These are phyloP conservation scores for Kwoniella mangroviensis DNA, from an alignment of 768 basidiomycete genomes.

Conservation along the genomic window DNA sequence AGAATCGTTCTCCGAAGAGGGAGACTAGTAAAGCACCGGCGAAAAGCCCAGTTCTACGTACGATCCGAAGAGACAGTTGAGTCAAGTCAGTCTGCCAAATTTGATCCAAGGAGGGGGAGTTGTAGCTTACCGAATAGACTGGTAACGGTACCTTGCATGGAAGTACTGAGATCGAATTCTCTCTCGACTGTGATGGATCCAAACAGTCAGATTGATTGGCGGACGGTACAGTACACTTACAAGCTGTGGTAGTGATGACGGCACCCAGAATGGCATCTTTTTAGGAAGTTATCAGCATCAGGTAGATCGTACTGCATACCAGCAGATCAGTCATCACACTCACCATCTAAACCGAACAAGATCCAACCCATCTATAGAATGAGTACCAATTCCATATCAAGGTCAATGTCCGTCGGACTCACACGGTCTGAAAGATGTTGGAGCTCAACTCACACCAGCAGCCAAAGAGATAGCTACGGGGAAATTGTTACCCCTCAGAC, in stretches of 20 bases:
- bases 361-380: conserved; percentile 19
- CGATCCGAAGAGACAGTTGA: not conserved
- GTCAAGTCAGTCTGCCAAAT: too few species aligned
- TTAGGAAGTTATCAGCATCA: not conserved
- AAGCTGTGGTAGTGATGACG: conserved; percentile 17
- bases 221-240: conserved; percentile 2
- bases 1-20: conserved; percentile 20
- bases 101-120: too few species aligned
- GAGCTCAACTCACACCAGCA: conserved; percentile 20
- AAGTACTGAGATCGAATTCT: conserved; percentile 17
- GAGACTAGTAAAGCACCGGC: conserved; percentile 20
- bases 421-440: not conserved
- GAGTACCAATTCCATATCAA: not conserved
- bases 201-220: not conserved
- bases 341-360: conserved; percentile 18
- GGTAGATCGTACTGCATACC: too few species aligned
- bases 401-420: not conserved
- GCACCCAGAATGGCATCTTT: conserved; percentile 15
- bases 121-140: conserved; percentile 15
- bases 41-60: conserved; percentile 24
- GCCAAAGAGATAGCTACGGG: conserved; percentile 26
- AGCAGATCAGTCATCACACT: not conserved
- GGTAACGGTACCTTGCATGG: conserved; percentile 21
- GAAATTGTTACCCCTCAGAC: conserved; percentile 26
- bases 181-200: not conserved